These are phyloP conservation scores for Ligustrum vulgare DNA, from an alignment of 257 asterid species.

Conservation along the genomic window DNA sequence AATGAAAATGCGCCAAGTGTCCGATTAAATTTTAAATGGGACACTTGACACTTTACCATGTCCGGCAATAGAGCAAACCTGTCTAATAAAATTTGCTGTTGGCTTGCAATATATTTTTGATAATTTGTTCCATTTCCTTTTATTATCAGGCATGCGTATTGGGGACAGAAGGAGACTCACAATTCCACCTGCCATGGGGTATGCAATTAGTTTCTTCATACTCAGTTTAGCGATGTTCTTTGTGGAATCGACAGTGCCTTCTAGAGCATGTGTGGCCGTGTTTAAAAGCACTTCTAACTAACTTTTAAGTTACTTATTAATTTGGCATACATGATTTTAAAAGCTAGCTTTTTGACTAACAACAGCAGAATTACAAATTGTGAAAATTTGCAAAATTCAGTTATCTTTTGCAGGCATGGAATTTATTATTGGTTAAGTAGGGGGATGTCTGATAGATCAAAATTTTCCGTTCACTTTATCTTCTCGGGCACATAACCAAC, in stretches of 20 bases:
- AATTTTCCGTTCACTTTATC: not conserved
- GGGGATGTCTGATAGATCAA: not conserved
- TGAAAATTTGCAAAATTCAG: not conserved
- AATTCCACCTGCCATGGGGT: conserved; percentile 99
- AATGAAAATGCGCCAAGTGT: too few relatives aligned
- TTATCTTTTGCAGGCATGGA: not conserved
- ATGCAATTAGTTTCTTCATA: conserved; percentile 25
- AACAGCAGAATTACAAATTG: not conserved
- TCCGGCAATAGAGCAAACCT: too few relatives aligned
- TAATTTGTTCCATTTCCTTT: conserved; percentile 16
- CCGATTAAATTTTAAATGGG: too few relatives aligned
- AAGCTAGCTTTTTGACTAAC: not conserved
- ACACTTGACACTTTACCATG: too few relatives aligned
- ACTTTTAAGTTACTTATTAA: too few relatives aligned
- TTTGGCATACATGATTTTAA: not conserved
- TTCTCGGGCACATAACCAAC: not conserved
- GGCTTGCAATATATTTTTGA: not conserved
- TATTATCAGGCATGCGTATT: conserved; percentile 77
- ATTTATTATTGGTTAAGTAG: not conserved
- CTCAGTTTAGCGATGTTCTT: not conserved
- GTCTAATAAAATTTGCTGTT: too few relatives aligned
- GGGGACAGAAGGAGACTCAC: conserved; percentile 94
- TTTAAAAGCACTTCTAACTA: not conserved
- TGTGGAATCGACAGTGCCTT: not conserved
- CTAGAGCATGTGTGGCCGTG: not conserved